A percentile compares a stretch with the other conserved stretches of the same genome.
phyloP scores from a whole-genome alignment of 2,329 filamentous ascomycete genomes.

The Alternaria sp. region DNA sequence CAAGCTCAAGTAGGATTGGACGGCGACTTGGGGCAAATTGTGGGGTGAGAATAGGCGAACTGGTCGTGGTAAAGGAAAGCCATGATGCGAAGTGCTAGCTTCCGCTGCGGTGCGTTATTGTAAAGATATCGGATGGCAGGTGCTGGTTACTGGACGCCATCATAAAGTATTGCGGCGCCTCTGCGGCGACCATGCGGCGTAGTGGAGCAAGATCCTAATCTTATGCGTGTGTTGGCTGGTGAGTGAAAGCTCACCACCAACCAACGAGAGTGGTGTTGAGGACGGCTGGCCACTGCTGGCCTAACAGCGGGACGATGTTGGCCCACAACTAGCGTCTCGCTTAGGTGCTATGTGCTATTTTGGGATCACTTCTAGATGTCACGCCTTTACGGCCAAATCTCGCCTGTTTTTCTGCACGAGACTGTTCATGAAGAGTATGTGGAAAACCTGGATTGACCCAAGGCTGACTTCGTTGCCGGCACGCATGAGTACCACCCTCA shows the following conservation, averaged over 20 bases:
- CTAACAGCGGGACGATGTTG: slow-evolving; percentile 18
- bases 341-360: slow-evolving; percentile 17
- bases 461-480: background rate
- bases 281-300: slow-evolving; percentile 8
- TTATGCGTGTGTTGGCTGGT: slow-evolving; percentile 17
- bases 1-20: slow-evolving; percentile 25
- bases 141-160: slow-evolving; percentile 10
- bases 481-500: background rate
- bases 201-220: slow-evolving; percentile 12
- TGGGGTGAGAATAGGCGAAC: slow-evolving; percentile 21
- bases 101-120: slow-evolving; percentile 12
- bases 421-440: background rate
- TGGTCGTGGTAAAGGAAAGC: slow-evolving; percentile 26
- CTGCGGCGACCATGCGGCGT: slow-evolving; percentile 5
- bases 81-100: slow-evolving; percentile 18
- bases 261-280: slow-evolving; percentile 28
- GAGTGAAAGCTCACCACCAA: slow-evolving; percentile 17
- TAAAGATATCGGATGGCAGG: slow-evolving; percentile 6
- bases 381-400: slow-evolving; percentile 4
- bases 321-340: slow-evolving; percentile 16
- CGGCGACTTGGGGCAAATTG: slow-evolving; percentile 19
- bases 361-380: slow-evolving; percentile 4
- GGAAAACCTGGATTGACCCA: background rate
- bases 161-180: slow-evolving; percentile 8
- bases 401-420: background rate